These are phyloP conservation scores for Hypocreales sp. DNA, from an alignment of 2,329 filamentous ascomycete genomes.

Conservation along the genomic window DNA sequence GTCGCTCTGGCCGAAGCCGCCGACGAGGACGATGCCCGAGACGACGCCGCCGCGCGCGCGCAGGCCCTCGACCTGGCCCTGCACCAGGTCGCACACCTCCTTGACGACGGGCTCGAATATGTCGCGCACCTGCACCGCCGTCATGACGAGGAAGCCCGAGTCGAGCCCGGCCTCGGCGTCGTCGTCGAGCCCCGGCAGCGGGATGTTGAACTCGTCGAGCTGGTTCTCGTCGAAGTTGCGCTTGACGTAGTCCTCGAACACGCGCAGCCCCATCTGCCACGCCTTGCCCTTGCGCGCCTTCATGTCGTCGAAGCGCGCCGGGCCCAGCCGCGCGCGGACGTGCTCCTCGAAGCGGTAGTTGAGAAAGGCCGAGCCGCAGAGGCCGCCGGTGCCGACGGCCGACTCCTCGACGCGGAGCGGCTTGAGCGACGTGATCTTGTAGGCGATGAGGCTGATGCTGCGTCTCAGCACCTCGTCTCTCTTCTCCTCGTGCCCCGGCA, in stretches of 20 bases:
- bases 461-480: constrained; percentile 6
- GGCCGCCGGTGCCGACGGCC: constrained; percentile 61
- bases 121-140: constrained; percentile 50
- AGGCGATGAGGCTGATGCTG: constrained; percentile 48
- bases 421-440: constrained; percentile 60
- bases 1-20: constrained; percentile 67
- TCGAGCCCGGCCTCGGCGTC: constrained; percentile 62
- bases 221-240: constrained; percentile 71
- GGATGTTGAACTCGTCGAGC: constrained; percentile 61
- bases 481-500: not conserved
- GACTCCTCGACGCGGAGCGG: constrained; percentile 64
- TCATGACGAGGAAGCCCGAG: constrained; percentile 62
- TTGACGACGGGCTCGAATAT: constrained; percentile 65
- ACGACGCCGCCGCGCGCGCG: constrained; percentile 45
- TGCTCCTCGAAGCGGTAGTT: constrained; percentile 74
- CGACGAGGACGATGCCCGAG: constrained; percentile 65
- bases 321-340: constrained; percentile 51
- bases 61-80: constrained; percentile 50
- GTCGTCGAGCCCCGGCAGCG: constrained; percentile 63
- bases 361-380: constrained; percentile 65
- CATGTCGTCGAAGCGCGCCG: constrained; percentile 56
- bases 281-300: constrained; percentile 63
- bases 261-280: constrained; percentile 64
- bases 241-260: constrained; percentile 77
- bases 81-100: constrained; percentile 51